Conservation (phyloP, 352 stramenopile species). For the Phytophthora capsici region DNA sequence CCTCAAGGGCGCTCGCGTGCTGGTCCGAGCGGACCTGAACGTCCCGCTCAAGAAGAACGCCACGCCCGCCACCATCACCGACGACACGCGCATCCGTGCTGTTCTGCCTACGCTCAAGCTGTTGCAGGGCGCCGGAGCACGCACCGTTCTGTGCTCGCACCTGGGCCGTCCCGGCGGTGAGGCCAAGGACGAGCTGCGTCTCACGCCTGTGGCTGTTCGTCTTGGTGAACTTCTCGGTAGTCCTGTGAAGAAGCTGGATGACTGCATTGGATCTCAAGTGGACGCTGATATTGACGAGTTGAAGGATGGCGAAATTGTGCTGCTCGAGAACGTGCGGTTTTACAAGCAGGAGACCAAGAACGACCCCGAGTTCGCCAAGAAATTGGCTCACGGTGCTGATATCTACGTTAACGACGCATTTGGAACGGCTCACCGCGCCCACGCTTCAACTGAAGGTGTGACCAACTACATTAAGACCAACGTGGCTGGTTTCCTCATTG, state of each 20-base stretch:
- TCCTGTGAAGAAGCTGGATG: slow-evolving; percentile 92
- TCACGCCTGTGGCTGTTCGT: slow-evolving; percentile 93
- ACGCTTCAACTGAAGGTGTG: slow-evolving; percentile 97
- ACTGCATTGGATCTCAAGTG: slow-evolving; percentile 96
- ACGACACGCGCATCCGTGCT: slow-evolving; percentile 96
- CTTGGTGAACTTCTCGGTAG: slow-evolving; percentile 94
- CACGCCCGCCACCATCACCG: slow-evolving; percentile 94
- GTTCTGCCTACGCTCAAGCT: slow-evolving; percentile 93
- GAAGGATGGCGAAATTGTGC: slow-evolving; percentile 92
- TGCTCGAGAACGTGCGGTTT: slow-evolving; percentile 96
- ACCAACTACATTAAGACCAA: slow-evolving; percentile 94
- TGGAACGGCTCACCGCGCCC: slow-evolving; percentile 96
- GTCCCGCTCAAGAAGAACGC: slow-evolving; percentile 95
- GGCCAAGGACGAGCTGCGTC: slow-evolving; percentile 73
- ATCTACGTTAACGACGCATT: slow-evolving; percentile 99
- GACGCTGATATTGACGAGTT: slow-evolving; percentile 77
- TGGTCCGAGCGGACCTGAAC: slow-evolving; percentile 99
- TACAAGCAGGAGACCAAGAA: slow-evolving; percentile 99
- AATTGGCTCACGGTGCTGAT: slow-evolving; percentile 93
- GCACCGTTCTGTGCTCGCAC: slow-evolving; percentile 96
- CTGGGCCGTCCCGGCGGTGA: slow-evolving; percentile 96
- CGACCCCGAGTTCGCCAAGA: slow-evolving; percentile 93
- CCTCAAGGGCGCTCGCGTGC: slow-evolving; percentile 96
- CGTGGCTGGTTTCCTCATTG: slow-evolving; percentile 96
- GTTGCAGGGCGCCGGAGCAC: slow-evolving; percentile 95